Evolutionary conservation across 2,329 filamentous ascomycete genomes (phyloP).

Genomic region (Venturia pyrina): DNA sequence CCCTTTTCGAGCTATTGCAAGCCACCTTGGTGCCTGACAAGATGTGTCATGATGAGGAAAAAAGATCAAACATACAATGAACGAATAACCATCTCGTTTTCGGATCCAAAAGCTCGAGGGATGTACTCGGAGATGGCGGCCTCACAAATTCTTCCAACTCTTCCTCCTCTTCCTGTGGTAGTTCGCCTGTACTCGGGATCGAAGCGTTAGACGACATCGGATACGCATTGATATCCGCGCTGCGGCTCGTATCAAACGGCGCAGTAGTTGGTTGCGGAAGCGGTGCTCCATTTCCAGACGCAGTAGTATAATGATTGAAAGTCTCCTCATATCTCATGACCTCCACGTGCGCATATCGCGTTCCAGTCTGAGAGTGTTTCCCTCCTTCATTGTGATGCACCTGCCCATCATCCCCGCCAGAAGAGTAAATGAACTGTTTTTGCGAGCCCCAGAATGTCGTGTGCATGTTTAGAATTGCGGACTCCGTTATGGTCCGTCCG

Average conservation of each 20-base stretch:
- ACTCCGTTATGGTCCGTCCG: not conserved
- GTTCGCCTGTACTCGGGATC: not conserved
- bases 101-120: constrained; percentile 19
- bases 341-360: not conserved
- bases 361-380: not conserved
- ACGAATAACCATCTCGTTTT: constrained; percentile 27
- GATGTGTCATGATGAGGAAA: not conserved
- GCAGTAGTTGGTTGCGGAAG: not conserved
- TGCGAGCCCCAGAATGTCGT: not conserved
- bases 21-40: not conserved
- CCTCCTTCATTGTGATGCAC: not conserved
- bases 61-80: constrained; percentile 22
- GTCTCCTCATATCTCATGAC: not conserved
- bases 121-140: not conserved
- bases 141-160: not conserved
- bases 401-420: not conserved
- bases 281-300: not conserved
- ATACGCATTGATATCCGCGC: not conserved
- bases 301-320: not conserved
- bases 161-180: not conserved
- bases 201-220: not conserved
- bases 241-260: not conserved
- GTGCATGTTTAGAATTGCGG: not conserved
- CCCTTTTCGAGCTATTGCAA: not conserved
- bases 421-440: not conserved